These are phyloP conservation scores for Populus pruinosa DNA, from an alignment of 345 rosid species.

Conservation along the genomic window DNA sequence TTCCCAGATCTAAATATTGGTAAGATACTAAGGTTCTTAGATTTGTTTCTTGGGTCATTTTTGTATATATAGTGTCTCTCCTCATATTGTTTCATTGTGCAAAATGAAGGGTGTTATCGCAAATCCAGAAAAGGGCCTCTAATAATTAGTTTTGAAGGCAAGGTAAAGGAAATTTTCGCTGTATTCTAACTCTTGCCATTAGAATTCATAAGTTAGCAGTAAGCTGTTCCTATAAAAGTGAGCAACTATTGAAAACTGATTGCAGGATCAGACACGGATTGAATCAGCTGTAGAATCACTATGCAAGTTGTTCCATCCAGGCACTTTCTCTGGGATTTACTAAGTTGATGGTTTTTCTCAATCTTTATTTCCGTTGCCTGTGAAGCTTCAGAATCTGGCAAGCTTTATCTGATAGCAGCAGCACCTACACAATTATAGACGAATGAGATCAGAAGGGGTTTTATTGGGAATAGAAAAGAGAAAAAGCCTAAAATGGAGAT, in stretches of 20 bases:
- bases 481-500: neutral
- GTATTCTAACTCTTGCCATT: neutral
- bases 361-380: neutral
- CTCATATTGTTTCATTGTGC: slow-evolving; percentile 19
- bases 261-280: slow-evolving; percentile 57
- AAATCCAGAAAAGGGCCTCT: slow-evolving; percentile 72
- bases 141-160: slow-evolving; percentile 59
- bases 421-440: neutral
- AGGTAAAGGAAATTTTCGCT: slow-evolving; percentile 42
- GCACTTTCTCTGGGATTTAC: slow-evolving; percentile 40
- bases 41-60: neutral
- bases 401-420: neutral
- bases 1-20: slow-evolving; percentile 84
- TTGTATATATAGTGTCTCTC: neutral
- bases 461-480: neutral
- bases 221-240: neutral
- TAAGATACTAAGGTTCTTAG: slow-evolving; percentile 20
- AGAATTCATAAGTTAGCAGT: neutral
- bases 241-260: neutral
- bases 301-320: slow-evolving; percentile 47
- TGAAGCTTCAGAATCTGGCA: slow-evolving; percentile 11
- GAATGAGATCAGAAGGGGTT: neutral
- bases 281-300: slow-evolving; percentile 52
- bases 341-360: slow-evolving; percentile 12
- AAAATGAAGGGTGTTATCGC: slow-evolving; percentile 60